phyloP scores from a whole-genome alignment of 2,329 filamentous ascomycete genomes.

The Neophaeococcomyces mojaviensis region DNA sequence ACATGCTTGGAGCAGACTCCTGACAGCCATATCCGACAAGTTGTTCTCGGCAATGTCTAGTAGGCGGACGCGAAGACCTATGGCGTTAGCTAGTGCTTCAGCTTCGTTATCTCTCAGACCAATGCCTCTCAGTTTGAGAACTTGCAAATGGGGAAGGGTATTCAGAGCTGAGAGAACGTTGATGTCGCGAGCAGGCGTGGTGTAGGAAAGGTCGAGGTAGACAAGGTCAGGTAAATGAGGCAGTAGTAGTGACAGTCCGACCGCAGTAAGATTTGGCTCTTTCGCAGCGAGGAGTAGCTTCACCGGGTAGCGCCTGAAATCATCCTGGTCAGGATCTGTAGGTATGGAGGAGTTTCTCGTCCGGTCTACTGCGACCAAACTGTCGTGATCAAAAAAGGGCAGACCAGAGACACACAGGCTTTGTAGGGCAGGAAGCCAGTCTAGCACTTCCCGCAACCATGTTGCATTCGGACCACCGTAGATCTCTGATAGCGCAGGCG shows the following conservation, averaged over 20 bases:
- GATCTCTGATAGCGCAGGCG: constrained; percentile 53
- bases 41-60: constrained; percentile 52
- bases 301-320: constrained; percentile 35
- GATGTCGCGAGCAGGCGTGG: constrained; percentile 41
- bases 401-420: constrained; percentile 52
- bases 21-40: constrained; percentile 49
- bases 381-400: constrained; percentile 56
- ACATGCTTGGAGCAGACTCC: constrained; percentile 45
- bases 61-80: constrained; percentile 46
- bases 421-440: constrained; percentile 51
- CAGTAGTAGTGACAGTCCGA: constrained; percentile 45
- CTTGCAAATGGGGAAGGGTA: constrained; percentile 44
- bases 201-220: constrained; percentile 53
- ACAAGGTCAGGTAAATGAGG: constrained; percentile 47
- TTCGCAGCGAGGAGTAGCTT: constrained; percentile 50
- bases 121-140: constrained; percentile 50
- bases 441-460: constrained; percentile 54
- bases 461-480: constrained; percentile 52
- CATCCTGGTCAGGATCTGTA: constrained; percentile 2
- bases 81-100: constrained; percentile 44
- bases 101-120: constrained; percentile 48
- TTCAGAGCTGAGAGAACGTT: constrained; percentile 42
- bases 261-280: constrained; percentile 52
- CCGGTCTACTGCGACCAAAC: constrained; percentile 41
- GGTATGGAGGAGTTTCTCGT: constrained; percentile 10